A percentile compares a stretch with the other conserved stretches of the same genome.
phyloP scores from a whole-genome alignment of 345 rosid species.

The Lepidium didymum region DNA sequence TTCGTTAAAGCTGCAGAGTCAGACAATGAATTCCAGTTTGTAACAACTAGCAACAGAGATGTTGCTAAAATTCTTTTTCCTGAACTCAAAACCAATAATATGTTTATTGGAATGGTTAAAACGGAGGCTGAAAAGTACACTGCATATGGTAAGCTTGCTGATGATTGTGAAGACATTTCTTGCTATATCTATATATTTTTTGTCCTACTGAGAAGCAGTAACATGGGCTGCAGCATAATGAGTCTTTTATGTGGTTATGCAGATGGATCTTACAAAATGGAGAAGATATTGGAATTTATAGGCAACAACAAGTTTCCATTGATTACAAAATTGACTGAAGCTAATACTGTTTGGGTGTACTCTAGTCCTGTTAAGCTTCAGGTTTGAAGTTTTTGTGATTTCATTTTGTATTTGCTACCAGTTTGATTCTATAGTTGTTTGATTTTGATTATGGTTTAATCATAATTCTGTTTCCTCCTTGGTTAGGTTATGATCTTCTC shows the following conservation, averaged over 20 bases:
- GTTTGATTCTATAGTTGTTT: not conserved
- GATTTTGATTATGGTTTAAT: not conserved
- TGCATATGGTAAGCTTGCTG: slow-evolving; percentile 46
- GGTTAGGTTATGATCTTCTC: slow-evolving; percentile 64
- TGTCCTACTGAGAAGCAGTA: not conserved
- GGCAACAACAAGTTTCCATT: slow-evolving; percentile 71
- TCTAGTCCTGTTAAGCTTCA: slow-evolving; percentile 72
- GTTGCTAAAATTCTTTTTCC: slow-evolving; percentile 62
- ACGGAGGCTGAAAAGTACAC: slow-evolving; percentile 72
- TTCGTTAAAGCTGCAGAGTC: slow-evolving; percentile 62
- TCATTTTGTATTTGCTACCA: not conserved
- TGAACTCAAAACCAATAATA: slow-evolving; percentile 25
- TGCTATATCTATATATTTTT: not conserved
- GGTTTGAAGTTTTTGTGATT: slow-evolving; percentile 31
- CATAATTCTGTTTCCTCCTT: not conserved
- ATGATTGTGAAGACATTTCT: not conserved
- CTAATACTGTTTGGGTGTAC: slow-evolving; percentile 63
- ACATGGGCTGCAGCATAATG: not conserved
- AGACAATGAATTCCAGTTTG: slow-evolving; percentile 70
- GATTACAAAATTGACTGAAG: slow-evolving; percentile 65
- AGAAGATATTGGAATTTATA: slow-evolving; percentile 56
- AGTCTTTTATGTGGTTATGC: slow-evolving; percentile 26
- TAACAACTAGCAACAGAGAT: slow-evolving; percentile 34
- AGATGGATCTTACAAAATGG: slow-evolving; percentile 56
- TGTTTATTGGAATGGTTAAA: slow-evolving; percentile 70